Base-by-base conservation (phyloP, 2,329 filamentous ascomycete species). In the Penicillium sp. region DNA sequence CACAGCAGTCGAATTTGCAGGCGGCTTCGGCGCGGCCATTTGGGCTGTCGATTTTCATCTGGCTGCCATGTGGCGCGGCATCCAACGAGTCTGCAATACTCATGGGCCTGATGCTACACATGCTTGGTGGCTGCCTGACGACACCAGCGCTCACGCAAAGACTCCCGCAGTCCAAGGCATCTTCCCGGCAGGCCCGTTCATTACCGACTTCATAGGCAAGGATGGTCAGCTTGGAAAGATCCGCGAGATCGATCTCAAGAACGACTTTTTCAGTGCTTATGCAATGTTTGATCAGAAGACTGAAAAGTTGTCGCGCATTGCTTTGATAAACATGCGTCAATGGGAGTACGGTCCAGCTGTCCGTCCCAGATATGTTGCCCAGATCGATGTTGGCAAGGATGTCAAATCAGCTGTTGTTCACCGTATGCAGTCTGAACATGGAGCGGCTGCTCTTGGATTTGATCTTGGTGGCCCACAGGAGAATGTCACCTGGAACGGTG, bases 401-500 rank as follows among this genome's bases (percentile, higher is more conserved):
- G 14, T 37, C n/a, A 42, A 56, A 14, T 52, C 54, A 12, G 47
- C 55, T 6, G 38, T 52, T 15, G 60, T 66, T 11, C 53, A 55
- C 22, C 57, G 61, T 5, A 49, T 64, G 42, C 62, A 55, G 17
- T 59, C 65, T 15, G 61, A 65, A 5, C 38, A 56, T 17, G 65
- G 65, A 20, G 56, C 60, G 12, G 48, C 52, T 17, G 65, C 61
- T n/a, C 15, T 52, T 17, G 60, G 60, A 39, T 66, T 69, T 50
- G 71, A 73, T 25, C 61, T 66, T 10, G 66, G 67, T 20, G 69
- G 69, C 4, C 58, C 66, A 3, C 57, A 65, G 34, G 62, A 71
- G 31, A 71, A 70, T 54, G 67, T 71, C n/a, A 73, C 70, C 3
- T 68, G 64, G 61, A 66, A 64, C 22, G 67, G 67, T 5, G 60